Base-by-base conservation (phyloP, 345 rosid genomes). In the Sisymbrium irio region DNA sequence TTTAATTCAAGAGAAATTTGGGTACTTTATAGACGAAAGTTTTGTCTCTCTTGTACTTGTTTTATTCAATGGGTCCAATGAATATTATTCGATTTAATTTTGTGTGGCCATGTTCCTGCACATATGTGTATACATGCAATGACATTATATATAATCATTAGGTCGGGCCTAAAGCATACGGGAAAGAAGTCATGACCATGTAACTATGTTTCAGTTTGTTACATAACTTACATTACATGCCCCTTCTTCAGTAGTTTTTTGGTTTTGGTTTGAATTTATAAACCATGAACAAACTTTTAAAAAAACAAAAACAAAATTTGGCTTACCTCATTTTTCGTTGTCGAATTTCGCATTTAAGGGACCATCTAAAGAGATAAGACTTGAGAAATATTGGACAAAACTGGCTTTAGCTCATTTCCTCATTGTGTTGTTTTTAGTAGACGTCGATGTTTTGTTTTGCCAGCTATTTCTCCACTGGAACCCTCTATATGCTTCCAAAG, bases 21-120 rank as follows among this genome's bases (percentile, higher is more conserved):
- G 12, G 62, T 60, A 40, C 68, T 32, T 75, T 20, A 50, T 61
- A 60, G 74, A 53, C 17, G 47, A 53, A 68, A 62, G 57, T 25
- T 62, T 62, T 76, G 75, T 69, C 79, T 76, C 71, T 69, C 69
- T 55, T 45, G 65, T 70, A 46, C 66, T 69, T 76, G 65, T 69
- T 76, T 69, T 46, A 69, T 45, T 64, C 71, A 36, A n/a, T 55
- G 75, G 75, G 71, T 69, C 79, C 79, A 46, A 13, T 37, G 62
- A 55, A 69, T 69, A 71, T 69, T 53, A 50, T 56, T 64, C 13
- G 45, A 17, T 65, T 25, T 39, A 49, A 14, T 46, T 32, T 61
- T 58, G 62, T 55, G 71, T 55, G 71, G 61, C 7, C 71, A 63
- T 63, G 79, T 76, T 76, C 75, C 44, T 68, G 65, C 64, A 69